Percentiles rank a stretch among this genome's conserved stretches.
These are phyloP conservation scores for Cornus suecica DNA, from an alignment of 148 eudicot species.

Conservation along the genomic window DNA sequence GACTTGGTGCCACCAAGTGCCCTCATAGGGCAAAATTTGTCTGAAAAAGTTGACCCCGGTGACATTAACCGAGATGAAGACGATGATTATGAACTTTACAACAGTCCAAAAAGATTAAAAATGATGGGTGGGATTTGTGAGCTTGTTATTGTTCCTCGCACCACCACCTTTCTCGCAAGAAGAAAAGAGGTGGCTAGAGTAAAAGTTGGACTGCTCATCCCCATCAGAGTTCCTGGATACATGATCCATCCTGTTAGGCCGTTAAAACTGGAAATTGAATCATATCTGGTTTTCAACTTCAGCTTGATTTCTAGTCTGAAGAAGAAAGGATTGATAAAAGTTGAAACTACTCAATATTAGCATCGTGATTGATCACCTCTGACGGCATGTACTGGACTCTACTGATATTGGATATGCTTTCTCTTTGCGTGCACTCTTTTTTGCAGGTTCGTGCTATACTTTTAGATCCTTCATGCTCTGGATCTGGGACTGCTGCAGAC, in stretches of 20 bases:
- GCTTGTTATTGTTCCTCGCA: too few relatives aligned
- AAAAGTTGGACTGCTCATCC: too few relatives aligned
- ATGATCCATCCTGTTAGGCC: not conserved
- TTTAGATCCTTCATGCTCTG: slow-evolving; percentile 98
- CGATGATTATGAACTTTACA: not conserved
- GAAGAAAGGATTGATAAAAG: not conserved
- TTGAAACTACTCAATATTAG: not conserved
- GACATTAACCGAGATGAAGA: not conserved
- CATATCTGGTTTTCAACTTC: not conserved
- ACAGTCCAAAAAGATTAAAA: not conserved
- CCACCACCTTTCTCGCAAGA: too few relatives aligned
- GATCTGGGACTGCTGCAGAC: slow-evolving; percentile 88
- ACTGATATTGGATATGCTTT: not conserved
- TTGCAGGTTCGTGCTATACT: slow-evolving; percentile 84
- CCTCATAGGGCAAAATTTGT: too few relatives aligned
- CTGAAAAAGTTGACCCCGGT: too few relatives aligned
- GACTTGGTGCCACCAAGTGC: too few relatives aligned
- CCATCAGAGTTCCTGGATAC: not conserved
- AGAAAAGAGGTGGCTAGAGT: too few relatives aligned
- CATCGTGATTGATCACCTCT: not conserved
- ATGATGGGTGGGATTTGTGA: not conserved
- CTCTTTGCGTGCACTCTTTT: not conserved
- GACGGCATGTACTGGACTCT: not conserved
- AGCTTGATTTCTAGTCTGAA: not conserved
- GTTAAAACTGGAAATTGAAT: not conserved